Evolutionary conservation across 352 stramenopile genomes (phyloP), one percentile per base, ranked within the genome.

Genomic region (Phytophthora europaea): DNA sequence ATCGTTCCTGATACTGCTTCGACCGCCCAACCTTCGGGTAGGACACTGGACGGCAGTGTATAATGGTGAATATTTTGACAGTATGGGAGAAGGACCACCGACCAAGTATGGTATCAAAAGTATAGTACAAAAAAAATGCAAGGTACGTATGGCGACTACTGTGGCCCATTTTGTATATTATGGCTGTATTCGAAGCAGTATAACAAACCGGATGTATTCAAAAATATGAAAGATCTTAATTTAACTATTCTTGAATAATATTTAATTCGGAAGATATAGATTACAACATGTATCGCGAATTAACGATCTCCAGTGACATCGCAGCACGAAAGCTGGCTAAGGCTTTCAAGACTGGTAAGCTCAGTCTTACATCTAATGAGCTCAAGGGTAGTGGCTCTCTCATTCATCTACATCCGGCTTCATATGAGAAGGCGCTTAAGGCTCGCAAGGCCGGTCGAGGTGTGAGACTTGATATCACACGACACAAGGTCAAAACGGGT

Each of bases 61-160:
- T 20, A 10, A 51, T 26, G 45, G 6, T 12, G 45, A 51, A 51
- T 51, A 13, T 13, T 51, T 51, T 5, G 40, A 50, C 18, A 18
- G 8, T 18, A 51, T 51, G 45, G 18, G 45, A 1, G 45, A 51
- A 15, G 28, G 28, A 0, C 23, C 23, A 13, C 18, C n/a, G 3
- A 61, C 16, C 1, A 12, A 28, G 2, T 59, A 61, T 23, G 56
- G 45, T 22, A 65, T 62, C 5, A 7, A 6, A n/a, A 61, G 16
- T 61, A 66, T 54, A 6, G 57, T 61, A 15, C 65, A 72, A 61
- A 18, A n/a, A n/a, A n/a, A n/a, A n/a, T n/a, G n/a, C n/a, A n/a
- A n/a, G n/a, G 43, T 1, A 16, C 45, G 15, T 61, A 61, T 6
- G 23, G 20, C 8, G 54, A 59, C 1, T 72, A 61, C 18, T 55